These are phyloP conservation scores for Trichoderma hamatum DNA, from an alignment of 2,329 filamentous ascomycete genomes.

Conservation along the genomic window DNA sequence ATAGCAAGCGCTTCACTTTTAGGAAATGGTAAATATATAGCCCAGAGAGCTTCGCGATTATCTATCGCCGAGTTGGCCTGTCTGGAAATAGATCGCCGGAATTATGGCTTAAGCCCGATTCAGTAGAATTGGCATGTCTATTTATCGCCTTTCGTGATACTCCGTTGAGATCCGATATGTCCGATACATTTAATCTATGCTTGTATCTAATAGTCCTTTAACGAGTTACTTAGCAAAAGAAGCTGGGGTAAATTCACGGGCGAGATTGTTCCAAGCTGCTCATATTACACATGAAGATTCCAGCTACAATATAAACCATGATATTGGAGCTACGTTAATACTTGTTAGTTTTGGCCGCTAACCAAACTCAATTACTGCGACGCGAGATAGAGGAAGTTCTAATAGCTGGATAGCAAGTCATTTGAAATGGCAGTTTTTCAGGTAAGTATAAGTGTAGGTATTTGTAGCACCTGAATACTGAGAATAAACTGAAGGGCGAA, in stretches of 20 bases:
- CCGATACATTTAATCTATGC: background rate
- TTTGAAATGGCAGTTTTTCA: background rate
- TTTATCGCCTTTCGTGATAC: background rate
- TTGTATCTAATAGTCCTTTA: background rate
- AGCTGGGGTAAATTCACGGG: background rate
- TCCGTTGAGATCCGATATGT: background rate
- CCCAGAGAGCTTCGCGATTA: background rate
- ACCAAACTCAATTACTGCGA: background rate
- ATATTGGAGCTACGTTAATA: background rate
- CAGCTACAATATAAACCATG: background rate
- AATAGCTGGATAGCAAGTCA: background rate
- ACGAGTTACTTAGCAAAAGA: background rate
- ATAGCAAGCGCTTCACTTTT: background rate
- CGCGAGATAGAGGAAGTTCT: background rate
- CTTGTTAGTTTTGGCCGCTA: background rate
- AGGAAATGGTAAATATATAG: background rate
- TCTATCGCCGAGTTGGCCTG: background rate
- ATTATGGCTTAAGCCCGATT: conserved; percentile 1
- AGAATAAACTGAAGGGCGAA: background rate
- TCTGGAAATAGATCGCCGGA: background rate
- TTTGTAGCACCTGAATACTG: background rate
- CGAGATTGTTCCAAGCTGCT: background rate
- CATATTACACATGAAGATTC: background rate
- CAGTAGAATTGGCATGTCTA: background rate
- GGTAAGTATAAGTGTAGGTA: background rate